Percentiles rank a stretch among this genome's conserved stretches.
Conservation (phyloP, 345 rosid species). For the Salix suchowensis region DNA sequence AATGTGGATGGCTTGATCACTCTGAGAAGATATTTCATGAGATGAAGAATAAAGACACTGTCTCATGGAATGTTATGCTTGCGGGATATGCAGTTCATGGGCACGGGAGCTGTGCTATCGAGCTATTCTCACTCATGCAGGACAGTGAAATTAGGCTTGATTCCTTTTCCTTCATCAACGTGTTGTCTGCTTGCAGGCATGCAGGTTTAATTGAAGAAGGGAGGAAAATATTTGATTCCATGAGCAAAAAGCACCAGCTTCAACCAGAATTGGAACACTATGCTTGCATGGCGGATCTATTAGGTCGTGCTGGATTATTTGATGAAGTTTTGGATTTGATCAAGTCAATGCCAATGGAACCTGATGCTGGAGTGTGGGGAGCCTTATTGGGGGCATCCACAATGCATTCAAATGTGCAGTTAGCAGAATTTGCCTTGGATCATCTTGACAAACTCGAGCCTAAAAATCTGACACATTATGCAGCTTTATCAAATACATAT, state of each 20-base stretch:
- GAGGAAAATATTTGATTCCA: slow-evolving; percentile 36
- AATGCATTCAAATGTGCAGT: slow-evolving; percentile 46
- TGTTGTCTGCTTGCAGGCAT: slow-evolving; percentile 65
- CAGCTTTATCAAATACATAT: slow-evolving; percentile 32
- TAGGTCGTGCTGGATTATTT: slow-evolving; percentile 58
- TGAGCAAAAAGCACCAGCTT: slow-evolving; percentile 34
- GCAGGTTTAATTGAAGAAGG: slow-evolving; percentile 56
- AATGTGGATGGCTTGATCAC: slow-evolving; percentile 47
- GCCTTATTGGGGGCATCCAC: slow-evolving; percentile 48
- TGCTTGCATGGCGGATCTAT: slow-evolving; percentile 59
- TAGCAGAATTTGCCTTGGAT: slow-evolving; percentile 45
- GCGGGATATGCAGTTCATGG: slow-evolving; percentile 54
- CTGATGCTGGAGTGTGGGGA: slow-evolving; percentile 65
- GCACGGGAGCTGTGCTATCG: slow-evolving; percentile 42
- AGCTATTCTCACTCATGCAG: slow-evolving; percentile 50
- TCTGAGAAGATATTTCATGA: slow-evolving; percentile 40
- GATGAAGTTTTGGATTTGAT: slow-evolving; percentile 40
- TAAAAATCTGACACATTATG: slow-evolving; percentile 42
- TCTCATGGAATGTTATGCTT: slow-evolving; percentile 62
- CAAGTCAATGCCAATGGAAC: slow-evolving; percentile 44
- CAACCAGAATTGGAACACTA: slow-evolving; percentile 42
- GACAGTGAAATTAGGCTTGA: slow-evolving; percentile 29
- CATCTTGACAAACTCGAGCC: slow-evolving; percentile 52
- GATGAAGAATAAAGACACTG: slow-evolving; percentile 39
- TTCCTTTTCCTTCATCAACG: slow-evolving; percentile 42